Conservation (phyloP, 2,329 filamentous ascomycete genomes). For the Hypoxylon sp. region DNA sequence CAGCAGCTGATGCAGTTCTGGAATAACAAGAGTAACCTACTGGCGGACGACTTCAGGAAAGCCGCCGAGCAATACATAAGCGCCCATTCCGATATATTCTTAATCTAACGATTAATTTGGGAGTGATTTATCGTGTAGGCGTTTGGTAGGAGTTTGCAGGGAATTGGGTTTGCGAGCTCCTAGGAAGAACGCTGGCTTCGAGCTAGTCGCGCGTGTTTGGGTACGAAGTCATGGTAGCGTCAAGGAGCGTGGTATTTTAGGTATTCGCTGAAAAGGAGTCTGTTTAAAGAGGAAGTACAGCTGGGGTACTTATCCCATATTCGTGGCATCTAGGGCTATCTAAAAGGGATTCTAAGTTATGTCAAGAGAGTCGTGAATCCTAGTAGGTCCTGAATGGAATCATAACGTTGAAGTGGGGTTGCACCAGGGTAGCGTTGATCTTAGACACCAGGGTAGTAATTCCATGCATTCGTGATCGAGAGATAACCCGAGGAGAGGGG, state of each 20-base stretch:
- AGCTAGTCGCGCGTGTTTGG: background rate
- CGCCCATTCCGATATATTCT: slow-evolving; percentile 32
- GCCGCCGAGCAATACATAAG: slow-evolving; percentile 41
- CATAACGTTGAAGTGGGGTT: slow-evolving; percentile 1
- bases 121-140: slow-evolving; percentile 6
- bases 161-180: slow-evolving; percentile 7
- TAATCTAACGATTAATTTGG: slow-evolving; percentile 35
- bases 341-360: background rate
- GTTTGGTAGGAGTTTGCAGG: slow-evolving; percentile 10
- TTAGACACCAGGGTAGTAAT: slow-evolving; percentile 23
- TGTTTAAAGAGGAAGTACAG: background rate
- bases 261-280: background rate
- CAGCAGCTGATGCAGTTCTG: slow-evolving; percentile 59
- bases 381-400: slow-evolving; percentile 1
- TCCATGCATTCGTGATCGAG: slow-evolving; percentile 14
- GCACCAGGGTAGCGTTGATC: slow-evolving; percentile 9
- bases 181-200: background rate
- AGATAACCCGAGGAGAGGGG: slow-evolving; percentile 35
- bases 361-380: background rate
- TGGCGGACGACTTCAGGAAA: slow-evolving; percentile 52
- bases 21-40: slow-evolving; percentile 37
- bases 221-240: slow-evolving; percentile 1
- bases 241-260: background rate
- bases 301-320: background rate
- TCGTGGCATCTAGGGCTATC: background rate